Conservation (phyloP, 768 basidiomycete genomes). For the Agrocybe praecox region DNA sequence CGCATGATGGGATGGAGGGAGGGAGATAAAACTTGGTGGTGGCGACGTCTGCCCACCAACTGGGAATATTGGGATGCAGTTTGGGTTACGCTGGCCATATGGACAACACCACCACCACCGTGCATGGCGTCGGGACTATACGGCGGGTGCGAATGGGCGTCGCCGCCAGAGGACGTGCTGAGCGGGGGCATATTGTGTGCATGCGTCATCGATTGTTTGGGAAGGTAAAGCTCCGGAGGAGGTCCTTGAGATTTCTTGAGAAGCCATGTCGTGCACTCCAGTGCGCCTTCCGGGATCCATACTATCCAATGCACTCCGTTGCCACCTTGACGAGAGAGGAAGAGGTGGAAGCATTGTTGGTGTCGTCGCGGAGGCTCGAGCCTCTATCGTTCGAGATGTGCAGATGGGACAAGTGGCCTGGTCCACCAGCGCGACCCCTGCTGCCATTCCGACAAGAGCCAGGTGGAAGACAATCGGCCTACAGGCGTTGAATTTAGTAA, state of each 20-base stretch:
- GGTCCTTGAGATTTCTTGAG: neutral
- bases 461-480: constrained; percentile 17
- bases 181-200: neutral
- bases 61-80: constrained; percentile 18
- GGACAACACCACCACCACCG: neutral
- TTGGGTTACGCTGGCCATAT: neutral
- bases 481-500: neutral
- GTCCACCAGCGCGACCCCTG: neutral
- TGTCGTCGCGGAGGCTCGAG: constrained; percentile 17
- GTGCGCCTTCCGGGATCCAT: constrained; percentile 16
- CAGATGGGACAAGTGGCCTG: constrained; percentile 14
- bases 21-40: constrained; percentile 17
- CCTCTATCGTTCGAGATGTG: constrained; percentile 21
- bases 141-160: neutral
- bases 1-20: neutral
- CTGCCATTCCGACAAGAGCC: constrained; percentile 18
- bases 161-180: neutral
- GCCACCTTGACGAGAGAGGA: constrained; percentile 18
- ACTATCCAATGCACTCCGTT: constrained; percentile 5
- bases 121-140: neutral
- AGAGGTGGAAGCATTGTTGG: neutral
- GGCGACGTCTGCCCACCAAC: constrained; percentile 6
- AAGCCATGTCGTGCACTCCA: constrained; percentile 5
- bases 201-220: constrained; percentile 2
- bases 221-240: constrained; percentile 13